Conservation (phyloP, 2,329 filamentous ascomycete genomes). For the Trichothecium sympodiale region DNA sequence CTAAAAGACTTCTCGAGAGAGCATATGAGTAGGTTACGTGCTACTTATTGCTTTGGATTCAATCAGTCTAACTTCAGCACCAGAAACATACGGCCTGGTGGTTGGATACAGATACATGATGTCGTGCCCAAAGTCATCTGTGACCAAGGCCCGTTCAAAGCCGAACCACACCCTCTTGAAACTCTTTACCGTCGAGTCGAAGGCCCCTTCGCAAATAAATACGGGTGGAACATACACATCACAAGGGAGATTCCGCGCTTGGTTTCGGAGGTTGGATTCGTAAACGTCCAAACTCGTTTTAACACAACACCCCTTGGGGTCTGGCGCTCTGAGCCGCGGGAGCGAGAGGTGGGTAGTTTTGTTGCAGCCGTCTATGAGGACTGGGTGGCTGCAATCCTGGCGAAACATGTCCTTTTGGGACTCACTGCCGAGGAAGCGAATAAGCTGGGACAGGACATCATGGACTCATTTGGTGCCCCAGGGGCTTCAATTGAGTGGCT, state of each 20-base stretch:
- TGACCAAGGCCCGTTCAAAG: conserved; percentile 4
- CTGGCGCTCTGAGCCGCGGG: conserved; percentile 22
- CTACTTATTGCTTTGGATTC: not conserved
- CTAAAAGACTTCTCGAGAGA: conserved; percentile 34
- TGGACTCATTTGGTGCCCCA: conserved; percentile 19
- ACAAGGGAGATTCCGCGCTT: conserved; percentile 14
- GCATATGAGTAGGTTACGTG: conserved; percentile 25
- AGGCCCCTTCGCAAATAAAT: conserved; percentile 18
- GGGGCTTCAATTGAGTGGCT: conserved; percentile 21
- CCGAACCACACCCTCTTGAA: conserved; percentile 18
- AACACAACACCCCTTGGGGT: conserved; percentile 22
- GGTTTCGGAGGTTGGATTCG: conserved; percentile 21
- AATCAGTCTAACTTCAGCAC: conserved; percentile 33
- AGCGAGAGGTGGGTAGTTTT: conserved; percentile 26
- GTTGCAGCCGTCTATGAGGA: conserved; percentile 22
- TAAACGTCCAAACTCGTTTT: conserved; percentile 15
- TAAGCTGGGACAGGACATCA: conserved; percentile 17
- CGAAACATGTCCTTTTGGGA: conserved; percentile 19
- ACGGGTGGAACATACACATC: conserved; percentile 23
- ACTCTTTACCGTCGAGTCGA: conserved; percentile 20
- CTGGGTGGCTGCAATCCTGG: conserved; percentile 21
- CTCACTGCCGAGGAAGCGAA: conserved; percentile 21
- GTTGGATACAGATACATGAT: conserved; percentile 20
- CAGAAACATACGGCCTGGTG: conserved; percentile 35
- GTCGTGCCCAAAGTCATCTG: conserved; percentile 8